phyloP scores from a whole-genome alignment of 345 rosid genomes.

The Toxicodendron radicans region DNA sequence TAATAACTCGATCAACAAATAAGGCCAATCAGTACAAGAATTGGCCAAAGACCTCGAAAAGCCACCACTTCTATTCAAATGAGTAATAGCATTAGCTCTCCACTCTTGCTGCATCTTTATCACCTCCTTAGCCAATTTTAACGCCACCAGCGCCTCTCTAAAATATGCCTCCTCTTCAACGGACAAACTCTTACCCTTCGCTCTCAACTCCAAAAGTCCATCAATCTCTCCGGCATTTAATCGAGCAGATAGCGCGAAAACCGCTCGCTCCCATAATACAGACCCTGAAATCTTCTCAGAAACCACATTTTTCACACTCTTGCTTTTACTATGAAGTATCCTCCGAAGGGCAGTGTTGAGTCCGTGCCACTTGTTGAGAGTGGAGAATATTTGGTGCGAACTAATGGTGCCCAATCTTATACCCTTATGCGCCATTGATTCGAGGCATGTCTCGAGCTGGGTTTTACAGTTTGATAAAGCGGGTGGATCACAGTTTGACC shows the following conservation, averaged over 20 bases:
- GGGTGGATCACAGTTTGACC: slow-evolving; percentile 75
- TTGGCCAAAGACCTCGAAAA: slow-evolving; percentile 82
- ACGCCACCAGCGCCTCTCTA: slow-evolving; percentile 66
- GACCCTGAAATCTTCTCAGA: slow-evolving; percentile 55
- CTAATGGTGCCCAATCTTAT: slow-evolving; percentile 69
- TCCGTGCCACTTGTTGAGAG: slow-evolving; percentile 87
- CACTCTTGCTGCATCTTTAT: slow-evolving; percentile 61
- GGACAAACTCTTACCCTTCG: slow-evolving; percentile 53
- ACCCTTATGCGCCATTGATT: slow-evolving; percentile 73
- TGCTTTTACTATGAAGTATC: slow-evolving; percentile 30
- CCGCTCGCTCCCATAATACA: slow-evolving; percentile 76
- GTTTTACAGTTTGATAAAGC: slow-evolving; percentile 51
- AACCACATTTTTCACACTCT: slow-evolving; percentile 33
- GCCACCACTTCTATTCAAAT: slow-evolving; percentile 66
- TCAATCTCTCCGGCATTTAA: slow-evolving; percentile 75
- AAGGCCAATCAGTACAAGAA: slow-evolving; percentile 93
- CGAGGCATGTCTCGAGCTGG: slow-evolving; percentile 91
- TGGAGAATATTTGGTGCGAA: slow-evolving; percentile 72
- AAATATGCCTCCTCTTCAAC: slow-evolving; percentile 78
- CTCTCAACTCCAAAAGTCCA: slow-evolving; percentile 51
- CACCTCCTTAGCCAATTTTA: slow-evolving; percentile 85
- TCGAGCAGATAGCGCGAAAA: slow-evolving; percentile 66
- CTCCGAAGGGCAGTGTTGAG: slow-evolving; percentile 59
- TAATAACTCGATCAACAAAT: slow-evolving; percentile 82
- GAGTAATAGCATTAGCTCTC: slow-evolving; percentile 84